phyloP scores from a whole-genome alignment of 2,329 filamentous ascomycete genomes.

The Fusarium hostae region DNA sequence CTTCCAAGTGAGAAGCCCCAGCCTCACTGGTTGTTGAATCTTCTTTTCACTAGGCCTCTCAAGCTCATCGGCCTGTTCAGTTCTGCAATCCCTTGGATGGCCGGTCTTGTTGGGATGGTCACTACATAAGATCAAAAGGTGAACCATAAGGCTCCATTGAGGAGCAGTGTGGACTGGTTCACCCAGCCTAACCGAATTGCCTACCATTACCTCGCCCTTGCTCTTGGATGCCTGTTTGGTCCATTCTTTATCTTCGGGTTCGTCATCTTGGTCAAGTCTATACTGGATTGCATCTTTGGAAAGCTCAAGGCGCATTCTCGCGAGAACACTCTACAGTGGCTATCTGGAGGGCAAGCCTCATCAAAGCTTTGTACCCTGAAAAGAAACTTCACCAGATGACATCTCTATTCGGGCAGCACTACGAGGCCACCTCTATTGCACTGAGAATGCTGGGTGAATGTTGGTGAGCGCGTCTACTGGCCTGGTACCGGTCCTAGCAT shows the following conservation, averaged over 20 bases:
- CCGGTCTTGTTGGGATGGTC: slow-evolving; percentile 5
- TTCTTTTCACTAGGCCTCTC: neutral
- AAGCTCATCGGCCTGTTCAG: neutral
- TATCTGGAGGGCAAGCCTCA: neutral
- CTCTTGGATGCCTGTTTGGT: neutral
- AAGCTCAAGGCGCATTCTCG: too few species aligned
- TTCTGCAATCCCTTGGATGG: neutral
- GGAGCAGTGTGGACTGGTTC: slow-evolving; percentile 14
- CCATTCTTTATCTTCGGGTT: slow-evolving; percentile 10
- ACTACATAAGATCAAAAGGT: neutral
- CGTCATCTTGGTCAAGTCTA: neutral
- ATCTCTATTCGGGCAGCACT: slow-evolving; percentile 2
- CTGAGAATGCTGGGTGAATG: neutral
- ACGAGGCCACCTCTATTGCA: neutral
- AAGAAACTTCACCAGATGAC: neutral
- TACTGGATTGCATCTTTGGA: neutral
- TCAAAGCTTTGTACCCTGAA: neutral
- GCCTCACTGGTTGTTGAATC: neutral
- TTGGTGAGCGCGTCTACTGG: slow-evolving; percentile 9
- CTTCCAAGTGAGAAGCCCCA: slow-evolving; percentile 1
- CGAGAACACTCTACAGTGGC: too few species aligned
- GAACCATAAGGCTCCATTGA: neutral
- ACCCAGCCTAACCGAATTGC: neutral
- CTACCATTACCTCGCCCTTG: slow-evolving; percentile 1
- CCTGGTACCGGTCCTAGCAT: neutral